phyloP scores from a whole-genome alignment of 768 basidiomycete species.

The Hygrocybe coccinea region DNA sequence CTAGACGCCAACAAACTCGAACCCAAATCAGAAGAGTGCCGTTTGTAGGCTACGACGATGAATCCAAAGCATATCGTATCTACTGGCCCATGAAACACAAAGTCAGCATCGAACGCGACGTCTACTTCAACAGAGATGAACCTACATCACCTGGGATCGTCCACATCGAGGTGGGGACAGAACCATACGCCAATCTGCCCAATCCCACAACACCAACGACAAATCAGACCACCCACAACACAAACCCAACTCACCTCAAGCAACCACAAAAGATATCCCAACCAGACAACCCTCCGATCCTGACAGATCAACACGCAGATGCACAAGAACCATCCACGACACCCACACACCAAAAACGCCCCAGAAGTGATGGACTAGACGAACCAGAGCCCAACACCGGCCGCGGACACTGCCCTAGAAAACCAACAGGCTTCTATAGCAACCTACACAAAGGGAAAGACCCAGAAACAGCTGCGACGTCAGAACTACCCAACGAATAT shows the following conservation, averaged over 20 bases:
- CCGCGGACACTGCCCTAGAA: background rate
- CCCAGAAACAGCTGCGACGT: background rate
- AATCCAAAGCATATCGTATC: slow-evolving; percentile 25
- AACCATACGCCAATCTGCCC: background rate
- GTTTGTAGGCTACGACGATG: slow-evolving; percentile 24
- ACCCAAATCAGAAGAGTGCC: slow-evolving; percentile 10
- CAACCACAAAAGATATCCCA: background rate
- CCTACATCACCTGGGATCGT: slow-evolving; percentile 16
- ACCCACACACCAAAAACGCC: background rate
- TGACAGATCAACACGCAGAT: background rate
- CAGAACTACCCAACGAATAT: background rate
- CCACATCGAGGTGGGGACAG: slow-evolving; percentile 29
- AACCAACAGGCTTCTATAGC: slow-evolving; percentile 3
- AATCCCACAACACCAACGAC: background rate
- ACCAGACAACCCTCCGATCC: no score
- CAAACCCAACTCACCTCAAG: no score
- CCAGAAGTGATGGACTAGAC: background rate
- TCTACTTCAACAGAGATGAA: slow-evolving; percentile 16
- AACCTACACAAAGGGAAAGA: background rate
- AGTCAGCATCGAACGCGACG: slow-evolving; percentile 26
- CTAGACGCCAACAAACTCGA: slow-evolving; percentile 21
- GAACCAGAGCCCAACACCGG: background rate
- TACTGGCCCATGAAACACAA: slow-evolving; percentile 24
- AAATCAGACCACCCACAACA: background rate
- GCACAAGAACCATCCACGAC: background rate